phyloP scores from a whole-genome alignment of 2,329 filamentous ascomycete genomes.

The Exophiala alcalophila region DNA sequence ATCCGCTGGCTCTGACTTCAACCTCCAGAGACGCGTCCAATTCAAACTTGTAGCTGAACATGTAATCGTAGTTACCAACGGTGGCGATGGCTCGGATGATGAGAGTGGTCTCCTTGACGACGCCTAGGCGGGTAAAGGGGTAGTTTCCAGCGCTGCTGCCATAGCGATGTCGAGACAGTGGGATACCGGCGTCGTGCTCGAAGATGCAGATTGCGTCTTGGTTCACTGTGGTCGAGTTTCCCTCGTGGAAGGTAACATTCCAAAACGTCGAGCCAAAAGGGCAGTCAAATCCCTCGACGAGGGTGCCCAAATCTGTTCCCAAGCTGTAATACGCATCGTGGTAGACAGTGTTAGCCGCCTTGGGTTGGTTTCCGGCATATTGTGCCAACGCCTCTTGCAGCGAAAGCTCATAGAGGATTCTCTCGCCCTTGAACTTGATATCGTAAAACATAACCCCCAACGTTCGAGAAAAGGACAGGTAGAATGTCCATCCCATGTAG shows the following conservation, averaged over 20 bases:
- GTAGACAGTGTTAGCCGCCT: slow-evolving; percentile 28
- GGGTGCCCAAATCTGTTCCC: slow-evolving; percentile 29
- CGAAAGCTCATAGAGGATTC: slow-evolving; percentile 53
- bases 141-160: slow-evolving; percentile 10
- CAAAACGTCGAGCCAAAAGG: slow-evolving; percentile 21
- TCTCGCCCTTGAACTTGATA: slow-evolving; percentile 51
- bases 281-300: slow-evolving; percentile 34
- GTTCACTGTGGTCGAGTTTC: slow-evolving; percentile 7
- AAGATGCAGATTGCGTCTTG: slow-evolving; percentile 38
- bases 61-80: slow-evolving; percentile 56
- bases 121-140: slow-evolving; percentile 9
- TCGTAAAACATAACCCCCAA: slow-evolving; percentile 22
- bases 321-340: slow-evolving; percentile 36
- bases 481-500: slow-evolving; percentile 18
- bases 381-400: slow-evolving; percentile 54
- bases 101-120: slow-evolving; percentile 35
- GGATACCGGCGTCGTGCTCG: slow-evolving; percentile 28
- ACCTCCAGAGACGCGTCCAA: slow-evolving; percentile 53
- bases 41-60: slow-evolving; percentile 50
- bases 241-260: slow-evolving; percentile 12
- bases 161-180: slow-evolving; percentile 35
- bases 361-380: slow-evolving; percentile 43
- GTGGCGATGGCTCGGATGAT: slow-evolving; percentile 48
- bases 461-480: slow-evolving; percentile 13
- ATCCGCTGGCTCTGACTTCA: slow-evolving; percentile 45